phyloP scores from a whole-genome alignment of 495 filamentous ascomycete genomes.

The Aspergillus nidulans region DNA sequence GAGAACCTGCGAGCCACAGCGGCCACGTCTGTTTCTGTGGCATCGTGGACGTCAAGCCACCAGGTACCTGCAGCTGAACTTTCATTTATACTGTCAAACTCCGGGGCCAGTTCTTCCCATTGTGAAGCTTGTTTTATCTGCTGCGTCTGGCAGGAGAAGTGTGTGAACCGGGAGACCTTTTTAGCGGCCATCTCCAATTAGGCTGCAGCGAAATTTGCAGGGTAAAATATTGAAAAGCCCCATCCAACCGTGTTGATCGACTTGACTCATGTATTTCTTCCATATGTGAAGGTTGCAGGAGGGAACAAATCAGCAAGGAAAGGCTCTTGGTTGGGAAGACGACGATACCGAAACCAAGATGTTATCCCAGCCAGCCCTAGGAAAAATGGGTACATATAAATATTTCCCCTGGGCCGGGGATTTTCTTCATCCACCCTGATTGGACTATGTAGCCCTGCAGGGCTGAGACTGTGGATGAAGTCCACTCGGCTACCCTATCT shows the following conservation, averaged over 20 bases:
- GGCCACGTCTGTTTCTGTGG: slow-evolving; percentile 76
- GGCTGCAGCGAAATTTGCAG: not conserved
- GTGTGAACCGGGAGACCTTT: slow-evolving; percentile 60
- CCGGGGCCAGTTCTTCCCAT: slow-evolving; percentile 69
- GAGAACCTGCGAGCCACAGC: slow-evolving; percentile 75
- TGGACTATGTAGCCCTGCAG: not conserved
- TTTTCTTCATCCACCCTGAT: too few species aligned
- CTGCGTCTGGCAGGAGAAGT: slow-evolving; percentile 82
- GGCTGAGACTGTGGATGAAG: not conserved
- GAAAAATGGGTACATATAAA: too few species aligned
- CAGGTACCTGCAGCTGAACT: slow-evolving; percentile 54
- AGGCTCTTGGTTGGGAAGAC: too few species aligned
- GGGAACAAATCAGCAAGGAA: too few species aligned
- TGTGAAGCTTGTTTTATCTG: slow-evolving; percentile 70
- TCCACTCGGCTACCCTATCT: not conserved
- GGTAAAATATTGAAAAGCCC: not conserved
- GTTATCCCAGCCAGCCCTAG: too few species aligned
- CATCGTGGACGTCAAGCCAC: slow-evolving; percentile 89
- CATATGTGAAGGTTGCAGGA: not conserved
- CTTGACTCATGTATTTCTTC: not conserved
- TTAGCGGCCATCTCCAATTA: not conserved
- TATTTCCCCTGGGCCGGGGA: too few species aligned
- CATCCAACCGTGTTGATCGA: not conserved
- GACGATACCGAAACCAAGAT: not conserved
- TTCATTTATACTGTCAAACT: slow-evolving; percentile 52